Percentiles rank a stretch among this genome's conserved stretches.
Conservation (phyloP, 805 yeast species). For the Barnettozyma botsteinii region DNA sequence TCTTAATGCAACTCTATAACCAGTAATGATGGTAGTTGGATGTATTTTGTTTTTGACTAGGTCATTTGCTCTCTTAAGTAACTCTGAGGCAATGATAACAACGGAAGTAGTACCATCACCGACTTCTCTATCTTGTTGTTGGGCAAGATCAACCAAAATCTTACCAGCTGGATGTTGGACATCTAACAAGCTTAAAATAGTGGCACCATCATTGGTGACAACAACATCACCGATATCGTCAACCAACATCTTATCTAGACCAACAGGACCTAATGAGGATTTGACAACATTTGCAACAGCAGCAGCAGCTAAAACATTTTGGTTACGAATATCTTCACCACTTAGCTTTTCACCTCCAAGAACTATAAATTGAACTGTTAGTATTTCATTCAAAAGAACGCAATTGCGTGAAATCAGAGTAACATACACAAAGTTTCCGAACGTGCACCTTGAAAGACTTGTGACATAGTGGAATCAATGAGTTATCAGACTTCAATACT, state of each 20-base stretch:
- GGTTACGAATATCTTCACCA: constrained; percentile 95
- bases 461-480: too few species aligned
- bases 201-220: constrained; percentile 98
- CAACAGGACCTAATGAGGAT: constrained; percentile 96
- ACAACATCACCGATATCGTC: constrained; percentile 99
- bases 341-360: constrained; percentile 93
- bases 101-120: constrained; percentile 99
- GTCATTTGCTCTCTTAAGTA: constrained; percentile 88
- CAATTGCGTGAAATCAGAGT: background rate
- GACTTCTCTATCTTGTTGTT: constrained; percentile 97
- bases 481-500: too few species aligned
- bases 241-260: constrained; percentile 95
- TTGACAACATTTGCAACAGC: constrained; percentile 98
- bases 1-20: constrained; percentile 86
- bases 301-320: constrained; percentile 94
- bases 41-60: constrained; percentile 90
- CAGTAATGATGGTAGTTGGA: constrained; percentile 96
- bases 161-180: constrained; percentile 99
- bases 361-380: constrained; percentile 31
- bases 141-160: constrained; percentile 93
- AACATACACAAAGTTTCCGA: constrained; percentile 77
- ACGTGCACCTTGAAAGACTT: constrained; percentile 72
- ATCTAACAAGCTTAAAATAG: constrained; percentile 82
- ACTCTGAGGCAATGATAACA: constrained; percentile 91
- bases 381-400: constrained; percentile 3